Conservation (phyloP, 164 flowering plant species). For the Nymphaea colorata region DNA sequence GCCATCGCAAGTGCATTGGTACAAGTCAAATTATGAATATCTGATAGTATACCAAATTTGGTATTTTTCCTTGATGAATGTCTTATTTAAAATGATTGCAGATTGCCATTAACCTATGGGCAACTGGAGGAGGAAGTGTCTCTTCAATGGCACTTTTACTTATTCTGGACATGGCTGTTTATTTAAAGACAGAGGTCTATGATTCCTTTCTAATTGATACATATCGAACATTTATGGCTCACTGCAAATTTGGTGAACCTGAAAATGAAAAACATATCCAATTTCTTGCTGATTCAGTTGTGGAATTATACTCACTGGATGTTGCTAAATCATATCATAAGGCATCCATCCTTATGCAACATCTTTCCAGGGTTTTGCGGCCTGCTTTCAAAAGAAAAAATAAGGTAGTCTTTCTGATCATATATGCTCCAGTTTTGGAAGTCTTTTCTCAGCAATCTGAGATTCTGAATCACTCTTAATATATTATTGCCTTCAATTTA, state of each 20-base stretch:
- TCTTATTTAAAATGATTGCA: conserved; percentile 20
- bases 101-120: conserved; percentile 80
- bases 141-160: conserved; percentile 47
- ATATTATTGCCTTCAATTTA: no score
- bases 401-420: conserved; percentile 35
- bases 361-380: conserved; percentile 55
- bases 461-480: no score
- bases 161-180: conserved; percentile 36
- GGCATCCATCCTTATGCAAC: conserved; percentile 41
- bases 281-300: conserved; percentile 44
- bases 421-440: no score
- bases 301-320: conserved; percentile 67
- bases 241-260: conserved; percentile 45
- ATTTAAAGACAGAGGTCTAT: conserved; percentile 28
- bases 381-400: conserved; percentile 46
- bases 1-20: not conserved
- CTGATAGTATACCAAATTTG: not conserved
- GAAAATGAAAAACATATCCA: conserved; percentile 31
- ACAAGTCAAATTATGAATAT: not conserved
- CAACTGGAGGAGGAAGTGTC: conserved; percentile 45
- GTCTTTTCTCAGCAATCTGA: no score
- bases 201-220: conserved; percentile 44
- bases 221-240: conserved; percentile 49
- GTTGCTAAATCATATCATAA: conserved; percentile 39
- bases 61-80: not conserved